These are phyloP conservation scores for Blakeslea trispora DNA, from an alignment of 371 early-diverging fungal species.

Conservation along the genomic window DNA sequence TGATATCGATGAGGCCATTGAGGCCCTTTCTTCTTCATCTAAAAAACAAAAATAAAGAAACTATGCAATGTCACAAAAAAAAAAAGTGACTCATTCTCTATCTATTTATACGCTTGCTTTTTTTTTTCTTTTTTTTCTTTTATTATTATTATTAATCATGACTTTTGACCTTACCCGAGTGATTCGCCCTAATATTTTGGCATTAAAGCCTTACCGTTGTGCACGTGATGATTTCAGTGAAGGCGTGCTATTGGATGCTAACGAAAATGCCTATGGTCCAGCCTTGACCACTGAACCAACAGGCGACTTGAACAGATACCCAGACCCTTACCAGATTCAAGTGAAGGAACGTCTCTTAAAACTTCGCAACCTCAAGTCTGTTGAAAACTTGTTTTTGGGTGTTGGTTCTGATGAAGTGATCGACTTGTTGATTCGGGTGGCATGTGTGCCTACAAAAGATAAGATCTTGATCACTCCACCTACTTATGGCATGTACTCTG, in stretches of 20 bases:
- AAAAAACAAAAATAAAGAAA: conserved; percentile 15
- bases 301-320: conserved; percentile 87
- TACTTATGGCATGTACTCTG: conserved; percentile 98
- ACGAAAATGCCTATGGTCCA: conserved; percentile 95
- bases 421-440: conserved; percentile 88
- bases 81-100: conserved; percentile 20
- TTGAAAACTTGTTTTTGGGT: conserved; percentile 86
- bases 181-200: conserved; percentile 93
- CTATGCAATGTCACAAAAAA: neutral
- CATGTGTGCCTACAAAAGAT: conserved; percentile 89
- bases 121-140: conserved; percentile 5
- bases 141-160: conserved; percentile 17
- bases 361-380: conserved; percentile 66
- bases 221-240: conserved; percentile 94
- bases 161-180: conserved; percentile 71
- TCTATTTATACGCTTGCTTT: neutral
- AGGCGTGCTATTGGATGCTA: conserved; percentile 96
- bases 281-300: conserved; percentile 38
- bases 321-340: conserved; percentile 87
- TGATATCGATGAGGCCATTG: conserved; percentile 24
- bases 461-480: conserved; percentile 94
- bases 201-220: conserved; percentile 92
- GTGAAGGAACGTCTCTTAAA: conserved; percentile 78
- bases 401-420: conserved; percentile 97
- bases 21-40: neutral